Base-by-base conservation (phyloP, 176 grass and related monocot species). In the Hyparrhenia diplandra region DNA sequence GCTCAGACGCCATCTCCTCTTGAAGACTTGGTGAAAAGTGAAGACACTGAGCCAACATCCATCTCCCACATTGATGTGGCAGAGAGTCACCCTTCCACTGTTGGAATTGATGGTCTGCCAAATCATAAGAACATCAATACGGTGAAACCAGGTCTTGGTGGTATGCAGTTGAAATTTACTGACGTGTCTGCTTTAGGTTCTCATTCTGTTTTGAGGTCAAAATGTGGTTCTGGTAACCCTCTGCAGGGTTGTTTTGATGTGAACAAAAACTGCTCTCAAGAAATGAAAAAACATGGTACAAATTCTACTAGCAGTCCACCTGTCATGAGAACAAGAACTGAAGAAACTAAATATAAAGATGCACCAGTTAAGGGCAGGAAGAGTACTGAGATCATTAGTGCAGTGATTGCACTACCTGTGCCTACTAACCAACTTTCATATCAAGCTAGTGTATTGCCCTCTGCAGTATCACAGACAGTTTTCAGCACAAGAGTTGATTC, bases 361-460 rank as follows among this genome's bases (percentile, higher is more conserved):
- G 27, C 59, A 74, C 17, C 6, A 4, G 71, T 41, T 75, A 36
- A 30, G 62, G 60, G 11, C 30, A 82, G 79, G 73, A 91, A 73
- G 73, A 85, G 28, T 67, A 82, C 59, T 69, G 17, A 51, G 63
- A 27, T 67, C 39, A 60, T 37, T 49, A 41, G 55, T 84, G 64
- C 67, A 74, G 20, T 60, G 13, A 74, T 75, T 51, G 67, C 42
- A 67, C 68, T 29, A 18, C 40, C 68, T 45, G 68, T 2, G 24
- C 18, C 67, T 17, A 3, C 32, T 16, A 78, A 72, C 61, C 41
- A 81, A 35, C 12, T 81, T 76, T 68, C 85, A 14, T 42, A 68
- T 47, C 84, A 82, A 84, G n/a, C 57, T 46, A 82, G 39, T 25
- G 43, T 61, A 61, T 85, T 42, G 77, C 54, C 83, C 41, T 91